A percentile compares a stretch with the other conserved stretches of the same genome.
phyloP scores from a whole-genome alignment of 2,329 filamentous ascomycete genomes.

The Aspergillus costaricaensis region DNA sequence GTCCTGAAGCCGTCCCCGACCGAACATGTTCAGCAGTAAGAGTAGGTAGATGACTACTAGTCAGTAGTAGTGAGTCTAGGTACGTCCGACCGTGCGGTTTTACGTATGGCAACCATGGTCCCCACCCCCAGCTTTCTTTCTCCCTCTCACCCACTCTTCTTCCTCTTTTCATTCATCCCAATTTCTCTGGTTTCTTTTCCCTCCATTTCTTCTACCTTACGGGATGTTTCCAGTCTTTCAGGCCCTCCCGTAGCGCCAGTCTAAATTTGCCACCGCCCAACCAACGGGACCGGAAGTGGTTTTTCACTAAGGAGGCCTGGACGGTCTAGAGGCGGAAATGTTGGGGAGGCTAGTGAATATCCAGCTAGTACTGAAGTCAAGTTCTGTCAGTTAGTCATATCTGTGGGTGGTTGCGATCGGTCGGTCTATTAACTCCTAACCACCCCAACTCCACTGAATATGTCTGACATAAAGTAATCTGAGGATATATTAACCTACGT shows the following conservation, averaged over 20 bases:
- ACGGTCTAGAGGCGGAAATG: slow-evolving; percentile 6
- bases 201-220: background rate
- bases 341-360: background rate
- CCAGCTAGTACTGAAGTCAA: background rate
- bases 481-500: background rate
- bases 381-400: too few relatives aligned
- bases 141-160: background rate
- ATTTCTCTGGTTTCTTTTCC: background rate
- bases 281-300: slow-evolving; percentile 6
- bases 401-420: background rate
- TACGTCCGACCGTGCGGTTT: background rate
- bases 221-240: slow-evolving; percentile 2
- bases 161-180: background rate
- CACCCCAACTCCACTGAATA: background rate
- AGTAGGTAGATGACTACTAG: too few relatives aligned
- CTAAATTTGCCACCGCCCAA: slow-evolving; percentile 10
- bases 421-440: background rate
- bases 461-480: background rate
- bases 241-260: slow-evolving; percentile 6
- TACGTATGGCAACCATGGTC: slow-evolving; percentile 8
- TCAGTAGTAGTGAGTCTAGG: background rate
- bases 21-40: background rate
- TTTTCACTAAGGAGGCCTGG: background rate
- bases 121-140: background rate
- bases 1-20: background rate